Evolutionary conservation across 108 stramenopile species (phyloP).

Genomic region (Aurantiochytrium sp.): DNA sequence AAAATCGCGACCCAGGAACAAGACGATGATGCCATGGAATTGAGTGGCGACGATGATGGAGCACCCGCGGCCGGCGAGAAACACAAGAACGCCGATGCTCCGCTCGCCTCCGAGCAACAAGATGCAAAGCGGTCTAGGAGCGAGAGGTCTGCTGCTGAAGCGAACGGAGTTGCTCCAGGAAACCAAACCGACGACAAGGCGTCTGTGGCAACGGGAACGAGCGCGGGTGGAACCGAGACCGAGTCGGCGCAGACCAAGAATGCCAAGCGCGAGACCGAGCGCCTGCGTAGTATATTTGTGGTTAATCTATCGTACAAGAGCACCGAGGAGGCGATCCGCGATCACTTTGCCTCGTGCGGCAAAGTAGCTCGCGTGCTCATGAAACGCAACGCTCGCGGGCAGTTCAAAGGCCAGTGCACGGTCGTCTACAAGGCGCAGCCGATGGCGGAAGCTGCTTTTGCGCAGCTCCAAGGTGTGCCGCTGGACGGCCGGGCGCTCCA

Average conservation of each 20-base stretch:
- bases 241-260: neutral
- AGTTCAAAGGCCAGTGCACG: neutral
- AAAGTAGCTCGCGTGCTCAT: neutral
- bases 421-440: neutral
- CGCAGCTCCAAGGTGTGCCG: neutral
- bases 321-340: neutral
- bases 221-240: too few relatives aligned
- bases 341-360: neutral
- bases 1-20: too few relatives aligned
- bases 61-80: too few relatives aligned
- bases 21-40: too few relatives aligned
- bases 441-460: neutral
- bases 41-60: too few relatives aligned
- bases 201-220: too few relatives aligned
- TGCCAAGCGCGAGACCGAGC: neutral
- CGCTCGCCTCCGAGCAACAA: too few relatives aligned
- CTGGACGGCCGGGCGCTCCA: neutral
- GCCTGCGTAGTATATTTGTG: neutral
- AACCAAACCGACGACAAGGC: too few relatives aligned
- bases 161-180: too few relatives aligned
- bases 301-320: slow-evolving; percentile 15
- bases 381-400: neutral
- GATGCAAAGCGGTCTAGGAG: too few relatives aligned
- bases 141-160: too few relatives aligned
- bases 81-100: too few relatives aligned